phyloP scores from a whole-genome alignment of 345 rosid genomes.

The Fremontodendron californicum region DNA sequence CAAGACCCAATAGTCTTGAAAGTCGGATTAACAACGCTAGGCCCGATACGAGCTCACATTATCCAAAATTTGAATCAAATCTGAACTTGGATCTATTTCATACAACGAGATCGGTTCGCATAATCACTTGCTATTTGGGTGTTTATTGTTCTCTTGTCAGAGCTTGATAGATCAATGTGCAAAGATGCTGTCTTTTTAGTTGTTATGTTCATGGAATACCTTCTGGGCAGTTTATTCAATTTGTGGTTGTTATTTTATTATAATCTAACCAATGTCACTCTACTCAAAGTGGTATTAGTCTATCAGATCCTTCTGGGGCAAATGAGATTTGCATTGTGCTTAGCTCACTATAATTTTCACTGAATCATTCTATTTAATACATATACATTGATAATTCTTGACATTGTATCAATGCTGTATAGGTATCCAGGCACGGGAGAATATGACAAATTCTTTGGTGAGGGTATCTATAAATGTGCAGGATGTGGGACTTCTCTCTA shows the following conservation, averaged over 20 bases:
- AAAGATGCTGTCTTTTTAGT: background rate
- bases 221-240: background rate
- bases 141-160: too few species aligned
- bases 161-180: background rate
- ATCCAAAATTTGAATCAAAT: too few species aligned
- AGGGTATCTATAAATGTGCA: constrained; percentile 72
- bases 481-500: constrained; percentile 89
- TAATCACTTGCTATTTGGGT: too few species aligned
- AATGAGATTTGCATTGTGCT: background rate
- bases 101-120: too few species aligned
- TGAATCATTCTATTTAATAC: background rate
- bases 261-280: background rate
- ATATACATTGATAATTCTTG: background rate
- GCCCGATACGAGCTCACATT: too few species aligned
- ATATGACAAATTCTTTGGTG: constrained; percentile 62
- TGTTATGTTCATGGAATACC: background rate
- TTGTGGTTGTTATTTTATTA: background rate
- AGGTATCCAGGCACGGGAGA: constrained; percentile 86
- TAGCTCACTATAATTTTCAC: background rate
- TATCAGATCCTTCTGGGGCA: background rate
- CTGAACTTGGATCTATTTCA: too few species aligned
- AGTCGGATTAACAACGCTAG: too few species aligned
- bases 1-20: too few species aligned
- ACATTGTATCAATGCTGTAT: background rate
- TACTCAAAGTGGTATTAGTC: too few species aligned